Conservation (phyloP, 2,329 filamentous ascomycete species). For the Lachnum nothofagi region DNA sequence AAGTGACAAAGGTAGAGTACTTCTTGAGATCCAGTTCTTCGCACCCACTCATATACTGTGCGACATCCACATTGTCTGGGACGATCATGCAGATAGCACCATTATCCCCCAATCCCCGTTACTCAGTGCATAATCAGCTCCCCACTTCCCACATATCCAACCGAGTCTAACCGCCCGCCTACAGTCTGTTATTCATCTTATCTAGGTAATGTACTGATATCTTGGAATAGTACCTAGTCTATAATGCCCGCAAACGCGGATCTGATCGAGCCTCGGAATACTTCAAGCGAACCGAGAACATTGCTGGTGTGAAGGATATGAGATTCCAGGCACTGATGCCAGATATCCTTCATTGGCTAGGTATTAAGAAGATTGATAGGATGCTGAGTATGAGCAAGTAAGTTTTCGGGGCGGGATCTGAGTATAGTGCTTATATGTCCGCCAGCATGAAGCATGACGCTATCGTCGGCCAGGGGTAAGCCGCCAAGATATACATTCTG, state of each 20-base stretch:
- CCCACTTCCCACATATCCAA: conserved; percentile 47
- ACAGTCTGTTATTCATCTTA: conserved; percentile 47
- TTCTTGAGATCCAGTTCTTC: conserved; percentile 55
- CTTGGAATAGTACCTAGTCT: conserved; percentile 44
- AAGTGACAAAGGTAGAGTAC: conserved; percentile 52
- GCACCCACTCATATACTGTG: conserved; percentile 5
- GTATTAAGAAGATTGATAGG: conserved; percentile 95
- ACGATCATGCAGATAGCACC: conserved; percentile 11
- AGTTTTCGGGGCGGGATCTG: conserved; percentile 16
- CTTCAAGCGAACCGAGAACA: conserved; percentile 96
- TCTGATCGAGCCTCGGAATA: conserved; percentile 82
- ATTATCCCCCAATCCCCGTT: conserved; percentile 7
- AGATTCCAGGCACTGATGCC: conserved; percentile 98
- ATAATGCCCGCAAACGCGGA: conserved; percentile 77
- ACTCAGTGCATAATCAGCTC: conserved; percentile 78
- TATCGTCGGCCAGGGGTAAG: conserved; percentile 72
- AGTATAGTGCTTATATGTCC: conserved; percentile 20
- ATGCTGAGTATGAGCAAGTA: conserved; percentile 97
- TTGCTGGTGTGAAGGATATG: conserved; percentile 95
- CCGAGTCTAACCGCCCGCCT: conserved; percentile 16
- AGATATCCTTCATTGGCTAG: conserved; percentile 94
- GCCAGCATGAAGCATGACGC: conserved; percentile 83
- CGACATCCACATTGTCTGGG: conserved; percentile 12
- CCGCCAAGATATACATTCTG: background rate
- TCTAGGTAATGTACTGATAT: conserved; percentile 18